Conservation (phyloP, 2,329 filamentous ascomycete genomes). For the Paramyrothecium roridum region DNA sequence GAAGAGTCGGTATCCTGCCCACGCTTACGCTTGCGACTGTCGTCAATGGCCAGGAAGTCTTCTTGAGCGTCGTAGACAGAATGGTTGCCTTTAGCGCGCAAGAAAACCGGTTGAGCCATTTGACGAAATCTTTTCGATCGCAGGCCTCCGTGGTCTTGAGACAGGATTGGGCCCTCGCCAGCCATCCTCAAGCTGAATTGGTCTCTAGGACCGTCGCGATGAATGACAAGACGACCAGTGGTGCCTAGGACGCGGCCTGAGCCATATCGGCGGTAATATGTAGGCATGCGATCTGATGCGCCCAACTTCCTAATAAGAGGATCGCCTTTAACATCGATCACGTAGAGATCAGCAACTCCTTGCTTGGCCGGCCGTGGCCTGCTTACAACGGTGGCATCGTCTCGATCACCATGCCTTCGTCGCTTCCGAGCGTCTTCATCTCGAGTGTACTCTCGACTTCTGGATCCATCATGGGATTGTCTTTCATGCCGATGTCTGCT, state of each 20-base stretch:
- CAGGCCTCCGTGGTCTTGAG: slow-evolving; percentile 43
- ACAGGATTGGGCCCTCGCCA: slow-evolving; percentile 29
- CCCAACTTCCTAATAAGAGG: slow-evolving; percentile 72
- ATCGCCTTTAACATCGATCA: slow-evolving; percentile 75
- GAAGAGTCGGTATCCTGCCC: slow-evolving; percentile 33
- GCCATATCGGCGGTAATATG: slow-evolving; percentile 67
- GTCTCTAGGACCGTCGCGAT: slow-evolving; percentile 59
- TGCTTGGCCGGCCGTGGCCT: slow-evolving; percentile 2
- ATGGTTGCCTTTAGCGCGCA: slow-evolving; percentile 26
- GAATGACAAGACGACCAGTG: slow-evolving; percentile 57
- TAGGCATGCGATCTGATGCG: slow-evolving; percentile 69
- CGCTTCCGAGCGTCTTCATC: slow-evolving; percentile 4
- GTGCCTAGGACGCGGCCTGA: slow-evolving; percentile 70
- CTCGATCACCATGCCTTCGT: neutral
- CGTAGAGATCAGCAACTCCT: slow-evolving; percentile 37
- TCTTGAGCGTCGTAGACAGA: slow-evolving; percentile 22
- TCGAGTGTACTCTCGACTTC: slow-evolving; percentile 9
- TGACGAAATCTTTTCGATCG: slow-evolving; percentile 37
- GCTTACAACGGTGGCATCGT: neutral
- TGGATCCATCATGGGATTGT: slow-evolving; percentile 11
- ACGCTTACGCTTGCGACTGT: slow-evolving; percentile 39
- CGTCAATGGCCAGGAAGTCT: slow-evolving; percentile 47
- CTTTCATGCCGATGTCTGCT: slow-evolving; percentile 16
- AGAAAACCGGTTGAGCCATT: slow-evolving; percentile 35
- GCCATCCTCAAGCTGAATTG: slow-evolving; percentile 47